Conservation (phyloP, 2,329 filamentous ascomycete genomes). For the Tetracladium maxilliforme region DNA sequence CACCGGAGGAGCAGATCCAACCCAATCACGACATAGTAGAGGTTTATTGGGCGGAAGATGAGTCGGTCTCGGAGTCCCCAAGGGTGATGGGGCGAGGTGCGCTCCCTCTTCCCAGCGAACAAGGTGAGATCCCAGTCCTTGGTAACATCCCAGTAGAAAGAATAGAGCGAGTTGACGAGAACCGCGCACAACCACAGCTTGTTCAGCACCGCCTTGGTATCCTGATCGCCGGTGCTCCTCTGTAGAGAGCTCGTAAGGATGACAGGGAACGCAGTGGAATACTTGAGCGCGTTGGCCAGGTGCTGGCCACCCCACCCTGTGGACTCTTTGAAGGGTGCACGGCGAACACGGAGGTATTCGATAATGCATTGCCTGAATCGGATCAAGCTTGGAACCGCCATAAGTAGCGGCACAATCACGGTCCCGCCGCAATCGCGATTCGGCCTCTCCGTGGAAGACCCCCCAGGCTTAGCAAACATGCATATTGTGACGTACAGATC, state of each 20-base stretch:
- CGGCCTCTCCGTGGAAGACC: slow-evolving; percentile 65
- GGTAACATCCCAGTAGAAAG: slow-evolving; percentile 96
- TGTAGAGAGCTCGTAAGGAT: slow-evolving; percentile 67
- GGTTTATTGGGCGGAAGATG: slow-evolving; percentile 51
- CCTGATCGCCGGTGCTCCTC: slow-evolving; percentile 29
- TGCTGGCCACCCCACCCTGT: slow-evolving; percentile 72
- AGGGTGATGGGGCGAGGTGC: slow-evolving; percentile 49
- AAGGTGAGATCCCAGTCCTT: slow-evolving; percentile 94
- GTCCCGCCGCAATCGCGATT: slow-evolving; percentile 70
- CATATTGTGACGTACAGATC: slow-evolving; percentile 81
- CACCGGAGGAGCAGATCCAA: slow-evolving; percentile 73
- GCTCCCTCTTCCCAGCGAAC: slow-evolving; percentile 44
- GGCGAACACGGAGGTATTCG: slow-evolving; percentile 63
- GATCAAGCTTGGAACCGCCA: slow-evolving; percentile 71
- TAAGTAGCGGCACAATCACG: slow-evolving; percentile 69
- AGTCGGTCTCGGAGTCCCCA: slow-evolving; percentile 66
- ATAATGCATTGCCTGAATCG: slow-evolving; percentile 85
- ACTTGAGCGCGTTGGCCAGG: slow-evolving; percentile 87
- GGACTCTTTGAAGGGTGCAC: slow-evolving; percentile 32
- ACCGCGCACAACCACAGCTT: slow-evolving; percentile 57
- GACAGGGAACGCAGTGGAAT: slow-evolving; percentile 86
- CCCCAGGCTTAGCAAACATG: slow-evolving; percentile 68
- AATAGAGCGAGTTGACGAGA: slow-evolving; percentile 75
- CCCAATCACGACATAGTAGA: slow-evolving; percentile 73
- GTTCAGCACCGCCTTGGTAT: slow-evolving; percentile 28